Evolutionary conservation across 2,329 filamentous ascomycete species (phyloP), one percentile per base, ranked within the genome.

Genomic region (Alternaria gansuensis): DNA sequence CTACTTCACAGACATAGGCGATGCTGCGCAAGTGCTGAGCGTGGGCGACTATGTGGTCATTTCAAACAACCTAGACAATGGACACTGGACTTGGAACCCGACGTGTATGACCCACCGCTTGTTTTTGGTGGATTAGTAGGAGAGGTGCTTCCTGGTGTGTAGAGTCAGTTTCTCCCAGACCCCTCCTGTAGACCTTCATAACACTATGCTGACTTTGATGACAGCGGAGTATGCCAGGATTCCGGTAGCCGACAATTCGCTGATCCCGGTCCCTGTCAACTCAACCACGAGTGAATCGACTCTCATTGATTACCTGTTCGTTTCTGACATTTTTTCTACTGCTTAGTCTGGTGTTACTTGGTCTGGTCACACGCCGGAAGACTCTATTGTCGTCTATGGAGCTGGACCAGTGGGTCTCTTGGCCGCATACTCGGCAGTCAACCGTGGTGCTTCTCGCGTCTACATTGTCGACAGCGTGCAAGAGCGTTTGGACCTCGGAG

Each of bases 21-120:
- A 90, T 31, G 91, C 90, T 31, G 92, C 96, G 58, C 90, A 83
- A 31, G 78, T 82, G 68, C 84, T 96, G 73, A 87, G 91, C 75
- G 84, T 90, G 41, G 93, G 93, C 72, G 93, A 97, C 80, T 54
- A 49, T 13, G 72, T 75, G 1, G 62, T 66, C 24, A 31, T 74
- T 9, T 65, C 71, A 4, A 67, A 71, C 26, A 40, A 49, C 4
- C 5, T 50, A 5, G 53, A 54, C 17, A 28, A 43, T n/a, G 40
- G 40, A 11, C 11, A 24, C 11, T 43, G 11, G 40, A 43, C 11
- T 8, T 26, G 40, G 21, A 43, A 23, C 36, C n/a, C 21, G 40
- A 43, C 26, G 40, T 43, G 13, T 28, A 24, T 43, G 23, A 14
- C 14, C 14, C 24, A 10, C 11, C 40, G 23, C 24, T 43, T 13